phyloP scores from a whole-genome alignment of 257 asterid species.

The Fraxinus quadrangulata region DNA sequence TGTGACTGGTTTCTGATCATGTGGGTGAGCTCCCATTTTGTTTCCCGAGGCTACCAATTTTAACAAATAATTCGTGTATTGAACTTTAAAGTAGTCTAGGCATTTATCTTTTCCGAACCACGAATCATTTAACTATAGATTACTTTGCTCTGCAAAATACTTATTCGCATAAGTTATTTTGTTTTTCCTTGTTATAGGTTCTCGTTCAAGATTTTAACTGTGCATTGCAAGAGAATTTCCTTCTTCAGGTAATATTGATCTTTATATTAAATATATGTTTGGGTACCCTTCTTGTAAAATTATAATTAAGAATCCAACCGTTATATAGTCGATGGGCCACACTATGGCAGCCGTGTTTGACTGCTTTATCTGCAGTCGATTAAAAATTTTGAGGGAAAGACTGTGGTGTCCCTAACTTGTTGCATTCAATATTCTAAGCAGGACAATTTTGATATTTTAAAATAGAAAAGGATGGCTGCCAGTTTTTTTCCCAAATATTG shows the following conservation, averaged over 20 bases:
- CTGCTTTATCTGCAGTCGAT: no score
- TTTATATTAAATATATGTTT: neutral
- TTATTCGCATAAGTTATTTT: slow-evolving; percentile 19
- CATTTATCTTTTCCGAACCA: neutral
- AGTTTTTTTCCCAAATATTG: no score
- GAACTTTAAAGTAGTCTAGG: slow-evolving; percentile 19
- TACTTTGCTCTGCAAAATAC: slow-evolving; percentile 12
- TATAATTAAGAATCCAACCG: neutral
- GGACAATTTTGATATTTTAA: no score
- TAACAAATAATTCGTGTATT: slow-evolving; percentile 6
- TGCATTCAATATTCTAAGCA: no score
- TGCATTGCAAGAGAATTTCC: slow-evolving; percentile 94
- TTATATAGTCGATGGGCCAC: no score
- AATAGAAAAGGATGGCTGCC: no score
- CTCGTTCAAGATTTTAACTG: slow-evolving; percentile 97
- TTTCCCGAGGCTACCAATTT: slow-evolving; percentile 12
- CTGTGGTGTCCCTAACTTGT: no score
- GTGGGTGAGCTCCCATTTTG: slow-evolving; percentile 15
- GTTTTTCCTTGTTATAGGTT: slow-evolving; percentile 46
- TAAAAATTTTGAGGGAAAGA: no score
- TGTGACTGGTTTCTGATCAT: slow-evolving; percentile 3
- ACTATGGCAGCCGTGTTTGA: no score
- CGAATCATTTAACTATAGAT: neutral
- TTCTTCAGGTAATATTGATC: slow-evolving; percentile 73
- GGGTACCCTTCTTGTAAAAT: no score